These are phyloP conservation scores for Endoconidiophora polonica DNA, from an alignment of 2,329 filamentous ascomycete species.

Conservation along the genomic window DNA sequence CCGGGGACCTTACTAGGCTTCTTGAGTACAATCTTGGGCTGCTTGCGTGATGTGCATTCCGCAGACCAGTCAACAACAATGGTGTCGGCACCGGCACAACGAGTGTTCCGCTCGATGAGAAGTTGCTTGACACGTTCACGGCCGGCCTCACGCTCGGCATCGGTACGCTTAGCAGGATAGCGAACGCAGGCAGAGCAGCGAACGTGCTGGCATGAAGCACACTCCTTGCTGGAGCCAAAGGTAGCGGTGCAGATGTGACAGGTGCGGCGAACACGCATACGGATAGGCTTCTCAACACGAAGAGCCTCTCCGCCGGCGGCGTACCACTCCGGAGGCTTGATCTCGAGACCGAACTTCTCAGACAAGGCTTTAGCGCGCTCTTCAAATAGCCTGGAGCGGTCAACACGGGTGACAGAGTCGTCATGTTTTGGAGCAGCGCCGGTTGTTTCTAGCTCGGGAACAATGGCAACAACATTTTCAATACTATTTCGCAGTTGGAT, in stretches of 20 bases:
- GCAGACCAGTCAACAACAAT: conserved; percentile 24
- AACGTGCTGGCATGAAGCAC: conserved; percentile 58
- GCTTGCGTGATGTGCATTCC: conserved; percentile 21
- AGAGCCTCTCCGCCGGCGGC: conserved; percentile 36
- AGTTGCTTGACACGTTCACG: conserved; percentile 31
- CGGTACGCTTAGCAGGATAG: conserved; percentile 49
- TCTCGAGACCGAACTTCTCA: conserved; percentile 37
- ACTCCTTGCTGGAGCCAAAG: conserved; percentile 58
- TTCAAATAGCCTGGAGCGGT: conserved; percentile 33
- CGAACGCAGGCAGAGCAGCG: conserved; percentile 69
- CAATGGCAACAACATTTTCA: neutral
- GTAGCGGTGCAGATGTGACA: conserved; percentile 68
- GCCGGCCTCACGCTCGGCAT: conserved; percentile 35
- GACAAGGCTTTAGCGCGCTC: conserved; percentile 40
- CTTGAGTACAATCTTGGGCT: conserved; percentile 32
- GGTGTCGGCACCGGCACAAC: conserved; percentile 28
- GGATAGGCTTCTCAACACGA: conserved; percentile 58
- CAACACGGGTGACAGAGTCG: conserved; percentile 8
- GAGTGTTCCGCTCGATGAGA: conserved; percentile 31
- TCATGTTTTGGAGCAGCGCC: conserved; percentile 14
- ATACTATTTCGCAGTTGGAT: neutral
- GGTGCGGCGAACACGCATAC: conserved; percentile 59
- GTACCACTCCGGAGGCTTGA: conserved; percentile 37
- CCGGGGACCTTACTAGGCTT: conserved; percentile 45
- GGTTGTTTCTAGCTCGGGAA: conserved; percentile 14